These are phyloP conservation scores for Margaritispora aquatica DNA, from an alignment of 495 filamentous ascomycete genomes.

Conservation along the genomic window DNA sequence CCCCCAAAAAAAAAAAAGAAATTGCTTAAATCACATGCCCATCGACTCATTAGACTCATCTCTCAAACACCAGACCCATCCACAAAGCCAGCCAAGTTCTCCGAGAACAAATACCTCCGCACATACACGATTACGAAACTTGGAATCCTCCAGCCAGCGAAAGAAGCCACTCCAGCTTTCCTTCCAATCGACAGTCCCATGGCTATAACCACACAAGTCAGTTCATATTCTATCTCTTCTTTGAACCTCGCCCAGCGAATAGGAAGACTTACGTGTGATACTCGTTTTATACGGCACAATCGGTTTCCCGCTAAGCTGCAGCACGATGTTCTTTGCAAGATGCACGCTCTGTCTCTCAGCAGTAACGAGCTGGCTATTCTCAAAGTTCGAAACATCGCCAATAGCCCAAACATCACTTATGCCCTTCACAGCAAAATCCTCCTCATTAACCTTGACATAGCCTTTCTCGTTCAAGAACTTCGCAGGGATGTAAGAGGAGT, in stretches of 20 bases:
- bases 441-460: conserved; percentile 28
- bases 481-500: conserved; percentile 31
- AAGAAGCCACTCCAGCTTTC: not conserved
- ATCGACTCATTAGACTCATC: not conserved
- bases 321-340: not conserved
- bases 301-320: not conserved
- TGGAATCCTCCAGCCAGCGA: not conserved
- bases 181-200: not conserved
- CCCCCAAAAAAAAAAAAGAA: too few relatives aligned
- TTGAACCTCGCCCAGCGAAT: not conserved
- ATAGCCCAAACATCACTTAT: not conserved
- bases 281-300: not conserved
- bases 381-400: not conserved
- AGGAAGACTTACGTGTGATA: not conserved
- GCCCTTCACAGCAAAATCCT: not conserved
- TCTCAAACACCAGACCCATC: not conserved
- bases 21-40: not conserved
- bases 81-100: not conserved
- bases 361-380: not conserved
- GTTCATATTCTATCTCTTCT: not conserved
- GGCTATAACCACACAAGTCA: not conserved
- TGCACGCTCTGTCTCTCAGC: not conserved
- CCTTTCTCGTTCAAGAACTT: conserved; percentile 27
- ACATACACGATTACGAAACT: not conserved
- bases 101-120: not conserved